Conservation (phyloP, 2,329 filamentous ascomycete species). For the Trichoderma sp. region DNA sequence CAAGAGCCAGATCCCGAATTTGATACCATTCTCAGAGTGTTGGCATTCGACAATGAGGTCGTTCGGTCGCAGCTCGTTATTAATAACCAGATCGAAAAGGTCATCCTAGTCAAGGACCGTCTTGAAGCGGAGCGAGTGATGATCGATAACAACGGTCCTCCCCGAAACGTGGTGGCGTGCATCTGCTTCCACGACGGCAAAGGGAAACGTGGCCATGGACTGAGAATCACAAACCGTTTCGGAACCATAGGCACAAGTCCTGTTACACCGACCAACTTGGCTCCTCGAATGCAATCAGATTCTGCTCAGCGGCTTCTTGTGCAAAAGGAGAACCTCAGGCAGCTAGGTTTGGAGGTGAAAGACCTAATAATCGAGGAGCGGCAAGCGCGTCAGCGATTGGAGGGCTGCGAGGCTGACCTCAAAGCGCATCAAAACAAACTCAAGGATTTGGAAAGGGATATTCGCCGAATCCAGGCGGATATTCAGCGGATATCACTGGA, state of each 20-base stretch:
- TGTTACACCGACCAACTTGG: slow-evolving; percentile 49
- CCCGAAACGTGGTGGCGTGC: slow-evolving; percentile 71
- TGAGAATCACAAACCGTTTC: slow-evolving; percentile 53
- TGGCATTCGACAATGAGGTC: slow-evolving; percentile 79
- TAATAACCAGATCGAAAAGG: slow-evolving; percentile 78
- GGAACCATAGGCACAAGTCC: slow-evolving; percentile 46
- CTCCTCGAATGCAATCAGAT: slow-evolving; percentile 79
- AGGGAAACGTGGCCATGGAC: slow-evolving; percentile 55
- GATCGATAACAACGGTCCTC: slow-evolving; percentile 57
- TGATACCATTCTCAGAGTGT: slow-evolving; percentile 75
- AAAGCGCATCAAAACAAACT: slow-evolving; percentile 44
- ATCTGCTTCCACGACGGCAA: slow-evolving; percentile 67
- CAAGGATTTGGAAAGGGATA: slow-evolving; percentile 49
- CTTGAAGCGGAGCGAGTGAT: slow-evolving; percentile 69
- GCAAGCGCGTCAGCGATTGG: slow-evolving; percentile 49
- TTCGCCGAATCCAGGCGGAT: slow-evolving; percentile 62
- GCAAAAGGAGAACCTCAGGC: slow-evolving; percentile 51
- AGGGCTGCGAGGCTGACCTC: slow-evolving; percentile 49
- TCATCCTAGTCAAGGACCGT: slow-evolving; percentile 71
- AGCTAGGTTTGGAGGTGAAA: slow-evolving; percentile 56
- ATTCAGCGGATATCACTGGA: slow-evolving; percentile 55
- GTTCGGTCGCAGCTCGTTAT: slow-evolving; percentile 85
- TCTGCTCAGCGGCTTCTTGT: slow-evolving; percentile 64
- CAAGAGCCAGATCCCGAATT: slow-evolving; percentile 73
- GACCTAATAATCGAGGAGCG: slow-evolving; percentile 52